Base-by-base conservation (phyloP, 495 filamentous ascomycete genomes). In the Xylaria grammica region DNA sequence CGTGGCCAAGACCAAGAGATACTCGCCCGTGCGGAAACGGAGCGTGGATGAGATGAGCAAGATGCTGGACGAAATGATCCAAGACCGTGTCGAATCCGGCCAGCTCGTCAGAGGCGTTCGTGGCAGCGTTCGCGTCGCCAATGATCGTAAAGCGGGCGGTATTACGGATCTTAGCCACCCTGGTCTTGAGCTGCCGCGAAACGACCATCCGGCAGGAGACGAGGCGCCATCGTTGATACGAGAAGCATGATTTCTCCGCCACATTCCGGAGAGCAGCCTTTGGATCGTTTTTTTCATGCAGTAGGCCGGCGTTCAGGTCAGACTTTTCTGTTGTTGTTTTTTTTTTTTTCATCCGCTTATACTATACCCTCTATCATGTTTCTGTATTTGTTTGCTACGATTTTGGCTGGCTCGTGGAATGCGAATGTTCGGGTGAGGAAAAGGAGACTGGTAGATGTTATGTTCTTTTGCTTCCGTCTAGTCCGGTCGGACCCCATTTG, bases 11-110 rank as follows among this genome's bases (percentile, higher is more conserved):
- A 60, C 72, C 52, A 79, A 79, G 44, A 60, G 69, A 9, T 38
- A 65, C 27, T 82, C 77, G 49, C 71, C 74, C 20, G 70, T 79
- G 24, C 76, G 78, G 29, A 85, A 81, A 60, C 84, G 87, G 62
- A 90, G 90, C 62, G 88, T 94, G 49, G 91, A 95, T 66, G 92
- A 96, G 74, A 91, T 96, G 84, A 95, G 90, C 58, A 84, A 87
- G 50, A 92, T 97, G 77, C 84, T 97, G 32, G 93, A 97, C 66
- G 91, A 95, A 75, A 97, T 97, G 93, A 95, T 97, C 63, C 90
- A 92, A 74, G 89, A 92, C 71, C 87, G 90, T 22, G 90, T 94
- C 54, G 90, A 93, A 66, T 82, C 81, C 30, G 90, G 89, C 17
- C 83, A 88, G 51, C 67, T 89, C 45, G 78, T 89, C 29, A 84